Percentiles rank a stretch among this genome's conserved stretches.
Conservation (phyloP, 2,329 filamentous ascomycete genomes). For the Chrysosphaeria jannelii region DNA sequence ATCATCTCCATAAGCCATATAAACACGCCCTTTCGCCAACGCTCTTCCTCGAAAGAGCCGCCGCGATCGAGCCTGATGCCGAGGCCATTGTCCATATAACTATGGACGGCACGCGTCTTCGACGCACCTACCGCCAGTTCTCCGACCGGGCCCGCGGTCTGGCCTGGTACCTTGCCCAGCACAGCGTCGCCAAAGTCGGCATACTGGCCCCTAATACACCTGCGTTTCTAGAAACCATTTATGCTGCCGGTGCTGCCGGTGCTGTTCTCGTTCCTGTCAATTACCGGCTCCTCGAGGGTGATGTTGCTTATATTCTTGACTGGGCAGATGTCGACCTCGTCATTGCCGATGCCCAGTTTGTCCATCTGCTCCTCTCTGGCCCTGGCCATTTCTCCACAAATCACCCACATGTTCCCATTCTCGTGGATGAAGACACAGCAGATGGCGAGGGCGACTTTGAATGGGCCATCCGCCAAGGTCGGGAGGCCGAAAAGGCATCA, state of each 20-base stretch:
- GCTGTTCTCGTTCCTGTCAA: conserved; percentile 41
- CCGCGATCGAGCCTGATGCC: conserved; percentile 61
- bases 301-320: conserved; percentile 72
- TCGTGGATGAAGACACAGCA: conserved; percentile 64
- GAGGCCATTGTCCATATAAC: conserved; percentile 68
- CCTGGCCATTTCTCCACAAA: conserved; percentile 24
- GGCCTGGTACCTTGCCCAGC: conserved; percentile 59
- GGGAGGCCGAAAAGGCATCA: conserved; percentile 16
- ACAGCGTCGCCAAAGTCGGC: conserved; percentile 46
- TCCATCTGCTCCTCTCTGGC: conserved; percentile 21
- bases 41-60: conserved; percentile 53
- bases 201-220: conserved; percentile 81
- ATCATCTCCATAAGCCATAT: too few species aligned
- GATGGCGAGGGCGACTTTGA: conserved; percentile 38
- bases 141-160: conserved; percentile 67
- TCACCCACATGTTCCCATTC: conserved; percentile 33
- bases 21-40: conserved; percentile 65
- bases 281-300: conserved; percentile 42
- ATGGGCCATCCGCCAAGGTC: conserved; percentile 18
- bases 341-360: conserved; percentile 61
- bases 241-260: conserved; percentile 57
- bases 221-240: conserved; percentile 74
- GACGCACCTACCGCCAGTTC: conserved; percentile 50
- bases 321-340: conserved; percentile 69
- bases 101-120: conserved; percentile 39